Conservation (phyloP, 768 basidiomycete species). For the Lactarius pseudohatsudake region DNA sequence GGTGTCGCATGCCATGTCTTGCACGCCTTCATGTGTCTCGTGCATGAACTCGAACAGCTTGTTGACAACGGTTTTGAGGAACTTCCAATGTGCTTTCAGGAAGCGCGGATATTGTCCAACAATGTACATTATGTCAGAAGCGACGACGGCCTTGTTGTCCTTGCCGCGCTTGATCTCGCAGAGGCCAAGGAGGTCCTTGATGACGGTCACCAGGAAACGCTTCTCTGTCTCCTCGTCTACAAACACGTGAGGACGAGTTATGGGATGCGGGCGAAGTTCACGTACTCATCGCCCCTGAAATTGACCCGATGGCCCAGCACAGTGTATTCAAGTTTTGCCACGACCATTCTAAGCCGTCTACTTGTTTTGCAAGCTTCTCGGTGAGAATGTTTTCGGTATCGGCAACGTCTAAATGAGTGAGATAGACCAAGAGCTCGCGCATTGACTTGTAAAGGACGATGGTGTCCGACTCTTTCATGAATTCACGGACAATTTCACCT, state of each 20-base stretch:
- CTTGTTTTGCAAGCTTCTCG: constrained; percentile 96
- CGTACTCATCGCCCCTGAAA: constrained; percentile 98
- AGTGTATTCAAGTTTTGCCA: constrained; percentile 99
- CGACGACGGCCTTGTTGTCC: constrained; percentile 99
- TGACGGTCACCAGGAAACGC: constrained; percentile 97
- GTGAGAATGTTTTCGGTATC: constrained; percentile 98
- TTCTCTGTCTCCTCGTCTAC: constrained; percentile 98
- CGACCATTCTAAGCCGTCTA: constrained; percentile 97
- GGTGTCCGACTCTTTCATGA: constrained; percentile 98
- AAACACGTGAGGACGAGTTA: constrained; percentile 7
- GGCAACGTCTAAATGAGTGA: constrained; percentile 93
- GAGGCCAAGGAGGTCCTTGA: constrained; percentile 96
- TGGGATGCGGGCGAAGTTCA: constrained; percentile 25
- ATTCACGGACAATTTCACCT: constrained; percentile 98
- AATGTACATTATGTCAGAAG: constrained; percentile 96
- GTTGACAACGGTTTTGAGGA: constrained; percentile 99
- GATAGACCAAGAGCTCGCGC: constrained; percentile 95
- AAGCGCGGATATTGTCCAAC: constrained; percentile 99
- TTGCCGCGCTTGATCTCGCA: constrained; percentile 99
- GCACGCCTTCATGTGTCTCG: constrained; percentile 98
- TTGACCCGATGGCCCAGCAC: constrained; percentile 99
- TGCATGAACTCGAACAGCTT: constrained; percentile 99
- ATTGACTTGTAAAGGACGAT: constrained; percentile 99
- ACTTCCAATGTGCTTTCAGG: constrained; percentile 99
- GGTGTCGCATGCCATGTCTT: constrained; percentile 99